Conservation (phyloP, 2,329 filamentous ascomycete species). For the Apiospora koreana region DNA sequence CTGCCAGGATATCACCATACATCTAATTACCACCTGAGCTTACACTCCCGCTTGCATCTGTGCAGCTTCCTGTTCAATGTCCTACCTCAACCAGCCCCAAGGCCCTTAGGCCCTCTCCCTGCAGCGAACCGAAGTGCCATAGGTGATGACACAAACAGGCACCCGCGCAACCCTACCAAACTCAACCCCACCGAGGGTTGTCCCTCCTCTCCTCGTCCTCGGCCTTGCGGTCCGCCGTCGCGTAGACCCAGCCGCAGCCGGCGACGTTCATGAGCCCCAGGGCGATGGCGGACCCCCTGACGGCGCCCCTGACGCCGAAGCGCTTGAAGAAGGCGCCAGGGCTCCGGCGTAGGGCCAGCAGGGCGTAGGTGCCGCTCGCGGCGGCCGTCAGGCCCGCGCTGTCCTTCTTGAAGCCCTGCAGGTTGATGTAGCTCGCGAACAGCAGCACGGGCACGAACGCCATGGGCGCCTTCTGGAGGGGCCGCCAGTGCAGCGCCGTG, state of each 20-base stretch:
- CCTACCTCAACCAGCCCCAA: neutral
- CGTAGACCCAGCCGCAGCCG: slow-evolving; percentile 54
- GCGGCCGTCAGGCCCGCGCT: slow-evolving; percentile 57
- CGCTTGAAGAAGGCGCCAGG: slow-evolving; percentile 36
- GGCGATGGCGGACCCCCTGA: slow-evolving; percentile 52
- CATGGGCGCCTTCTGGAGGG: slow-evolving; percentile 52
- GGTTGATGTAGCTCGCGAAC: slow-evolving; percentile 60
- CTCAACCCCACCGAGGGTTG: slow-evolving; percentile 53
- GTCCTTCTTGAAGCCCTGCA: slow-evolving; percentile 59
- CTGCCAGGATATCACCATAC: too few species aligned
- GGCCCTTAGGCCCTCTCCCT: neutral
- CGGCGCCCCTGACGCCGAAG: slow-evolving; percentile 49
- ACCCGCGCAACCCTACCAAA: slow-evolving; percentile 19
- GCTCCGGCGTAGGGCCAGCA: slow-evolving; percentile 53
- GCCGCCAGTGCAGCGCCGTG: slow-evolving; percentile 56
- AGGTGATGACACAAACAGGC: neutral
- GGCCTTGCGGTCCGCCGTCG: slow-evolving; percentile 48
- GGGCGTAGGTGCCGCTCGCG: slow-evolving; percentile 58
- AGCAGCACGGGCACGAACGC: slow-evolving; percentile 53
- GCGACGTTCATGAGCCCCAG: slow-evolving; percentile 50
- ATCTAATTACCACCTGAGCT: neutral
- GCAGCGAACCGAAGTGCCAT: neutral
- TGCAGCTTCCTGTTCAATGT: neutral
- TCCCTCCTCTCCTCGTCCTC: slow-evolving; percentile 51
- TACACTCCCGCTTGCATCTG: neutral